Base-by-base conservation (phyloP, 495 filamentous ascomycete species). In the Penicillium canariense region DNA sequence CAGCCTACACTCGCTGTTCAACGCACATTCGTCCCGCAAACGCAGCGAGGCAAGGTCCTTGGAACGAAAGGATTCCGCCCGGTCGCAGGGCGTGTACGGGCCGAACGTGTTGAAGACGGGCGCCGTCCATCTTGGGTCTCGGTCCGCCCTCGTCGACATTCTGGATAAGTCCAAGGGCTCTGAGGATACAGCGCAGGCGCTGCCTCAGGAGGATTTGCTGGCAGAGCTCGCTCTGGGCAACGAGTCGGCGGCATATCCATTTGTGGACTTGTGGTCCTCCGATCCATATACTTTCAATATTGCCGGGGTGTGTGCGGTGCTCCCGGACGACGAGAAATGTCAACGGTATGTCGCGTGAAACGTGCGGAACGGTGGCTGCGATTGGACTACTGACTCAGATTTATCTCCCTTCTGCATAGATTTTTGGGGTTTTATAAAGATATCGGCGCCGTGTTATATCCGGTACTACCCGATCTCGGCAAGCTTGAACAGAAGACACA, bases 141-240 rank as follows among this genome's bases (percentile, higher is more conserved):
- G 77, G 31, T 84, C 82, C 4, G 80, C 81, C 1, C 66, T 83
- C 35, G 77, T 80, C 10, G 77, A 78, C 58, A 77, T 78, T 28
- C 39, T 78, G 55, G 66, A 75, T 38, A 72, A 71, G 47, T 68
- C 76, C 28, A 72, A 72, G 43, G 38, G 39, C 12, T 72, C 68
- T 5, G 67, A 66, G 50, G 73, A 71, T 18, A 64, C 61, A 44
- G 74, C 73, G 52, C 68, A 70, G 55, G 85, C 78, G 51, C 73
- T 91, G n/a, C 75, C 91, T 30, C 83, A 87, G 67, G 86, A 88
- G 52, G 88, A 88, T 63, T 84, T 95, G 65, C 79, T 91, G 28
- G 87, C 88, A 9, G 85, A 92, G 17, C 81, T 95, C 34, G 90
- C 88, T 15, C 74, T 95, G 44, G 89, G 90, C 56, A 91, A 90